Conservation (phyloP, 2,329 filamentous ascomycete species). For the Incumbomyces lentus region DNA sequence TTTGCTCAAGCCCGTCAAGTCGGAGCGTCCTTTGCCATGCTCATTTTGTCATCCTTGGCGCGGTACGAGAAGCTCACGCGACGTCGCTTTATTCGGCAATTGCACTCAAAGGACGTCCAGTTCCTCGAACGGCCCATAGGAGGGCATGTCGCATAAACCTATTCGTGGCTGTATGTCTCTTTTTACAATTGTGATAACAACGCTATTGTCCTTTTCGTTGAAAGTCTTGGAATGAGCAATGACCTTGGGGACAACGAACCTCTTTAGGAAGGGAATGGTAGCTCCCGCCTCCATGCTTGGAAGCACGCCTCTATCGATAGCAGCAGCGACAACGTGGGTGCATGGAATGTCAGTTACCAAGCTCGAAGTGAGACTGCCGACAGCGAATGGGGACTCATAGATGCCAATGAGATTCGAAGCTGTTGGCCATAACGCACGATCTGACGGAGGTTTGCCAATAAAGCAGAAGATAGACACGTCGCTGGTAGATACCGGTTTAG, state of each 20-base stretch:
- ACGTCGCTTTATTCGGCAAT: no score
- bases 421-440: conserved; percentile 41
- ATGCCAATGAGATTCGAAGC: conserved; percentile 51
- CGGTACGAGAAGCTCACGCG: no score
- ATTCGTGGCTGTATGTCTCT: conserved; percentile 11
- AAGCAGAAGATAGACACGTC: conserved; percentile 61
- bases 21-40: no score
- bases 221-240: not conserved
- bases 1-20: no score
- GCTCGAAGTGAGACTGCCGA: conserved; percentile 10
- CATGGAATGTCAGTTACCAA: conserved; percentile 13
- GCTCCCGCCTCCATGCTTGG: conserved; percentile 10
- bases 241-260: conserved; percentile 13
- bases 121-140: conserved; percentile 12
- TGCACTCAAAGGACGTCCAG: no score
- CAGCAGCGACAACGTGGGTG: conserved; percentile 17
- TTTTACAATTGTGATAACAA: conserved; percentile 17
- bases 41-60: no score
- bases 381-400: conserved; percentile 42
- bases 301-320: conserved; percentile 14
- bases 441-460: conserved; percentile 43
- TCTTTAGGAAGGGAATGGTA: conserved; percentile 17
- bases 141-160: conserved; percentile 11
- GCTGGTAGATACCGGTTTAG: conserved; percentile 43
- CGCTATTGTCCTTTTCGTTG: not conserved